Base-by-base conservation (phyloP, 768 basidiomycete species). In the Amanita fuliginea region DNA sequence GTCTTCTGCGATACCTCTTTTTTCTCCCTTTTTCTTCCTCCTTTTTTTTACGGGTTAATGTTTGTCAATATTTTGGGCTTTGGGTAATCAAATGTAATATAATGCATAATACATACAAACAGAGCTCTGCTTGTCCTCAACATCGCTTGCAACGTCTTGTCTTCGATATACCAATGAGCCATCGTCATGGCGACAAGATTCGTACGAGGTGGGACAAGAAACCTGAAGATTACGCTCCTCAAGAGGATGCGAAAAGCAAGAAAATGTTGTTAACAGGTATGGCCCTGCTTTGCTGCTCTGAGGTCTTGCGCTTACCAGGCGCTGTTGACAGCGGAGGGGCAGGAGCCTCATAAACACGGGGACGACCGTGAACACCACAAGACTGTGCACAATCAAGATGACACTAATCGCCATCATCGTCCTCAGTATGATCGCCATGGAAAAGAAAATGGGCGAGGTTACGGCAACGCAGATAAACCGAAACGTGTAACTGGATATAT, bases 401-500 rank as follows among this genome's bases (percentile, higher is more conserved):
- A 26, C n/a, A 6, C 6, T 7, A 3, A 6, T 11, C 18, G 33
- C 11, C 47, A 21, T 14, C 36, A 24, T 47, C 28, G 6, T 40
- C 26, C 32, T 19, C 30, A 16, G n/a, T 6, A 22, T 7, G n/a
- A 36, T 47, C 10, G 6, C 9, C 26, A 35, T 3, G 47, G 16
- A 4, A 48, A 48, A 28, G 36, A 19, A 32, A 41, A 48, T 18
- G 47, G 47, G 10, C 28, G 26, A 14, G 39, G 36, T 34, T 13
- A 41, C 36, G 40, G 10, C n/a, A 16, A 21, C 19, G 32, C 19
- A n/a, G 40, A 22, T 9, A 50, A 42, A 10, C 14, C 28, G 8
- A 50, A 43, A 19, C 30, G 49, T 33, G n/a, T 22, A 0, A 35
- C 16, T 50, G 49, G 49, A 19, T 50, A 50, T 50, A 50, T 50